Conservation (phyloP, 306 rosid species). For the Prosopis cineraria region DNA sequence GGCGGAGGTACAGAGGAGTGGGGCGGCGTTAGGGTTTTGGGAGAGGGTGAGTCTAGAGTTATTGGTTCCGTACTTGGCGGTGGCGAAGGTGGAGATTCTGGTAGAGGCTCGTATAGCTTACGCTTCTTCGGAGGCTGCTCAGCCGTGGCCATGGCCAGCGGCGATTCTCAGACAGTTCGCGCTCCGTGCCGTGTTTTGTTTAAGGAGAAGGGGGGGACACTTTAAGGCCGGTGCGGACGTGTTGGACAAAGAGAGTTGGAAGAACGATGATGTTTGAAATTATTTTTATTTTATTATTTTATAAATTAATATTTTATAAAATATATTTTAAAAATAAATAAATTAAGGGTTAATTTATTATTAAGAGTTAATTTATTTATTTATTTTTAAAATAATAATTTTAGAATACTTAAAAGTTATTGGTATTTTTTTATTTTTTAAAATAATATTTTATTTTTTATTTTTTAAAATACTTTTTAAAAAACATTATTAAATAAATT, state of each 20-base stretch:
- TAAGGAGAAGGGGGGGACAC: background rate
- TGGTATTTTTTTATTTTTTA: no score
- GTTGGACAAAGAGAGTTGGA: background rate
- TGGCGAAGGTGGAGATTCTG: conserved; percentile 33
- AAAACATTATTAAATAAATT: no score
- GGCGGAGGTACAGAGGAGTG: conserved; percentile 39
- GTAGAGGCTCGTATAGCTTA: conserved; percentile 45
- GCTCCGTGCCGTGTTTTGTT: background rate
- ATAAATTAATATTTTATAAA: no score
- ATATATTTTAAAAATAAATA: no score
- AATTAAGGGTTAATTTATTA: no score
- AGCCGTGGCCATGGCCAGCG: conserved; percentile 54
- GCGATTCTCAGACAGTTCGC: conserved; percentile 8
- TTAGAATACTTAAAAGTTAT: no score
- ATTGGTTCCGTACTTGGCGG: conserved; percentile 1
- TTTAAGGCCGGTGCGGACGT: background rate
- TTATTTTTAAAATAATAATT: no score
- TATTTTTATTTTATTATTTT: no score
- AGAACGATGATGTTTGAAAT: no score
- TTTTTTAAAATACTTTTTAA: no score
- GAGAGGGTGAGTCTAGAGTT: conserved; percentile 29
- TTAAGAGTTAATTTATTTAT: no score
- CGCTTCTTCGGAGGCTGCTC: conserved; percentile 79
- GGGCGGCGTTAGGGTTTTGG: conserved; percentile 40
- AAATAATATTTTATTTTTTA: no score